These are phyloP conservation scores for Diaporthe destruens DNA, from an alignment of 2,329 filamentous ascomycete genomes.

Conservation along the genomic window DNA sequence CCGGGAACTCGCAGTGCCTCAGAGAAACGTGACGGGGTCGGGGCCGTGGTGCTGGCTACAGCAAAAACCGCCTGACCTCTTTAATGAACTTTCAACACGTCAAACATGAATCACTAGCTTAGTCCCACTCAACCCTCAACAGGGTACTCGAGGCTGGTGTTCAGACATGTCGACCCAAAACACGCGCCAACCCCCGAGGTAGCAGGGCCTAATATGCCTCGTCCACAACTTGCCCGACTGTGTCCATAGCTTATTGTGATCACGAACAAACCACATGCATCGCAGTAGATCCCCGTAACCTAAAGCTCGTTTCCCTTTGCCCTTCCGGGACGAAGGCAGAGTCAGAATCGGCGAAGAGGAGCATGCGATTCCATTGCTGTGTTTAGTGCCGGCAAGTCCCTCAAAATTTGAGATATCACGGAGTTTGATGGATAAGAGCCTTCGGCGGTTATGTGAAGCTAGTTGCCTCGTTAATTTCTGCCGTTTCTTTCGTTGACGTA, in stretches of 20 bases:
- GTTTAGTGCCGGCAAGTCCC: neutral
- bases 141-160: constrained; percentile 8
- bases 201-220: neutral
- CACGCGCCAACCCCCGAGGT: too few species aligned
- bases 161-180: neutral
- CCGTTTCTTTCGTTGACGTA: neutral
- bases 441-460: too few species aligned
- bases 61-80: neutral
- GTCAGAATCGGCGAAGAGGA: neutral
- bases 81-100: neutral
- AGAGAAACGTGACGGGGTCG: constrained; percentile 37
- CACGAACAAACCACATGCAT: constrained; percentile 10
- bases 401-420: neutral
- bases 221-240: neutral
- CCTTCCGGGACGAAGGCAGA: constrained; percentile 31
- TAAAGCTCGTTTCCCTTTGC: constrained; percentile 37
- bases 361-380: neutral
- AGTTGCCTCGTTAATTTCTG: too few species aligned
- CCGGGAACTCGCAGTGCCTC: constrained; percentile 38
- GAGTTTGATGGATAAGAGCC: neutral
- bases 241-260: constrained; percentile 24
- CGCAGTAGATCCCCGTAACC: neutral
- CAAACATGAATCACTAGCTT: neutral
- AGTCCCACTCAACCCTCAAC: neutral
- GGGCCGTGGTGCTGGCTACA: constrained; percentile 19